Base-by-base conservation (phyloP, 2,329 filamentous ascomycete species). In the Cladosporium sp. region DNA sequence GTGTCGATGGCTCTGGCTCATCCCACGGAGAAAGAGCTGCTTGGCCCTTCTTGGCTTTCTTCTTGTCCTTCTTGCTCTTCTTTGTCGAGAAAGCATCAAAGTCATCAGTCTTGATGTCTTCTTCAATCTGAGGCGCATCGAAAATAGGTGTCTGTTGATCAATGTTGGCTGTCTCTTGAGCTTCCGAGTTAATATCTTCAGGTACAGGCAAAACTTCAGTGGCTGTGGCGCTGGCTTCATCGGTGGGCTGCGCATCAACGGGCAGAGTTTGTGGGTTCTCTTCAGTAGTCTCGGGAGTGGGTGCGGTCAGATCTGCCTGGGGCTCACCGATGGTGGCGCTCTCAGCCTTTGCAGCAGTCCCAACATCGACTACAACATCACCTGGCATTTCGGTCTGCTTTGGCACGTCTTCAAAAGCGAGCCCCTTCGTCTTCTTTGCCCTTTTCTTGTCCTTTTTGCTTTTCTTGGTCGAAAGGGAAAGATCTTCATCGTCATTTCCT, bases 381-480 rank as follows among this genome's bases (percentile, higher is more conserved):
- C n/a, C 30, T 2, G 54, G 54, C 32, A 21, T 28, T 16, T 34
- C 23, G 5, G 30, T 39, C 30, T 57, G 30, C 54, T 39, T 32
- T 23, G 30, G 8, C n/a, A 32, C 14, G 8, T 54, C 49, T 23
- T 63, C 49, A 14, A 14, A 56, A 23, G n/a, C 58, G 16, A n/a
- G 30, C 18, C 21, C 49, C 25, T 54, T 56, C 11, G 49, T 18
- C 13, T 66, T 66, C 66, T 69, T 73, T 1, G 71, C 73, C 66
- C 81, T 81, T 56, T 79, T 79, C 70, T 80, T 80, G 25, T 78
- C 76, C 63, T 81, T 82, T 71, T 81, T 80, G 34, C 76, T 75
- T 65, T 72, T 72, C 67, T 78, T 77, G 26, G 64, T 63, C 2
- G 69, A 68, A 16, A 68, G 64, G 48, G 51, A 51, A 11, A 66